These are phyloP conservation scores for Conoideocrella luteorostrata DNA, from an alignment of 2,329 filamentous ascomycete genomes.

Conservation along the genomic window DNA sequence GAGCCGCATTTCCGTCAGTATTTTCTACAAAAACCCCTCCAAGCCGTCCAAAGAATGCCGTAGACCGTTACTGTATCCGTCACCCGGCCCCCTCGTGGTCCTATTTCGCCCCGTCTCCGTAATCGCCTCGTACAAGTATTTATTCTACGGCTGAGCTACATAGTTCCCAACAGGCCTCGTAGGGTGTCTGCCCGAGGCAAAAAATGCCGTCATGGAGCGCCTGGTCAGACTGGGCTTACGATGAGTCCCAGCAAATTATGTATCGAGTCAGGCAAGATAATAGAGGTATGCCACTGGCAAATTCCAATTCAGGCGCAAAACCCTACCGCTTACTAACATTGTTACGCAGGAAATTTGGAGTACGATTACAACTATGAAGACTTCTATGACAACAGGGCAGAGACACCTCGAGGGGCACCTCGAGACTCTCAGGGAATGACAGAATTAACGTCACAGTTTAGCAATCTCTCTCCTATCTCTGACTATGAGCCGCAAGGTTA, in stretches of 20 bases:
- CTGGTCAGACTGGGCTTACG: slow-evolving; percentile 21
- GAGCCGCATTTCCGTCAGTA: slow-evolving; percentile 6
- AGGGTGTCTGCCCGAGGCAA: neutral
- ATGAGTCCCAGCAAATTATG: slow-evolving; percentile 12
- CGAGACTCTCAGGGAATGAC: slow-evolving; percentile 2
- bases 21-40: slow-evolving; percentile 11
- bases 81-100: neutral
- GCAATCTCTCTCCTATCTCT: slow-evolving; percentile 4
- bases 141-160: slow-evolving; percentile 6
- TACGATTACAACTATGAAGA: slow-evolving; percentile 6
- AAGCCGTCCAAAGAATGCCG: slow-evolving; percentile 4
- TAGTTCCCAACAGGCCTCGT: slow-evolving; percentile 3
- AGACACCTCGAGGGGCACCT: slow-evolving; percentile 7
- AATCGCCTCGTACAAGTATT: neutral
- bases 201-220: slow-evolving; percentile 15
- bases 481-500: slow-evolving; percentile 5
- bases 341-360: slow-evolving; percentile 2
- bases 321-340: neutral
- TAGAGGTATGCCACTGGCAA: neutral
- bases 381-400: neutral
- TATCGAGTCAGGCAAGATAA: slow-evolving; percentile 19
- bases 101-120: neutral
- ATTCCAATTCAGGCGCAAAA: neutral
- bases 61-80: neutral
- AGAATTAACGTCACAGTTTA: neutral